Base-by-base conservation (phyloP, 108 stramenopile species). In the Cyclotella cryptica region DNA sequence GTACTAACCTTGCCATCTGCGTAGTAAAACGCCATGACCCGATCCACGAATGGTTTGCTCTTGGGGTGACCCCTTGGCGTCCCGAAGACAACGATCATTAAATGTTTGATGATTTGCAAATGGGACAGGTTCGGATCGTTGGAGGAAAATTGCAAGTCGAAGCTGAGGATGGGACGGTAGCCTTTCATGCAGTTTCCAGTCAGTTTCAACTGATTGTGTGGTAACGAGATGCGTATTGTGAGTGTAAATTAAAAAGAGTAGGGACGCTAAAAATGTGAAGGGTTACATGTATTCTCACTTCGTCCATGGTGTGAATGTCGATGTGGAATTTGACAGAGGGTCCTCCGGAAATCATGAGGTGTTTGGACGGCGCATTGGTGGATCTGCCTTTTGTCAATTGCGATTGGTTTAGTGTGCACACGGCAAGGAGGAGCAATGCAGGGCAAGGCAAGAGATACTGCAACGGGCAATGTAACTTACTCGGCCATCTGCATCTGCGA, bases 251-350 rank as follows among this genome's bases (percentile, higher is more conserved):
- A 49, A 9, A 49, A n/a, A n/a, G 1, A 57, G 3, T 22, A 57
- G 4, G 24, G 1, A 24, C 1, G 12, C 55, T 24, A 3, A n/a
- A 24, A 4, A 57, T 26, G 4, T 21, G 3, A 12, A 19, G 8
- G 1, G 24, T 4, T 4, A 57, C 12, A n/a, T 3, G 21, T 5
- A 6, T 12, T 1, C 55, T 24, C 55, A 57, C 55, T 84, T 99
- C 99, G 85, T 99, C 99, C 98, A 99, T 98, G 49, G 99, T 99
- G 82, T 99, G 99, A 57, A 98, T 90, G 85, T 99, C 99, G 3
- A 99, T 86, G 70, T 96, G 97, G 74, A 99, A 99, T 76, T 97
- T 96, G 61, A 87, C 94, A 44, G 88, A 89, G 27, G 99, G 99
- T 18, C 99, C 99, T 27, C 80, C 65, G 15, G 93, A 81, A 17